phyloP scores from a whole-genome alignment of 768 basidiomycete genomes.

The Trametes maxima region DNA sequence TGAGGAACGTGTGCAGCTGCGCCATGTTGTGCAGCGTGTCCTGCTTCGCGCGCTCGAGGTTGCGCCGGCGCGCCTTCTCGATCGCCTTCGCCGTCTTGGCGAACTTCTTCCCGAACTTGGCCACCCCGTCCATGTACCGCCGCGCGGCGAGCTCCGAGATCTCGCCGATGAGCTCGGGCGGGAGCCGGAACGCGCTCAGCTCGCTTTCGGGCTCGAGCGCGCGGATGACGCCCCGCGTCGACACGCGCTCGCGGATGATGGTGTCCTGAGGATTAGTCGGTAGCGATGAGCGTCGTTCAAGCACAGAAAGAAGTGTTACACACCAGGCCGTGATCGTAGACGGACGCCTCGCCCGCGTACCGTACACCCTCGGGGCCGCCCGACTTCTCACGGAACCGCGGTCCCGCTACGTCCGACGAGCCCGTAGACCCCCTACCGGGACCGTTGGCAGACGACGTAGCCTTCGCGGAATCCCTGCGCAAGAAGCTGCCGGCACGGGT shows the following conservation, averaged over 20 bases:
- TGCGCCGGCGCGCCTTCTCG: constrained; percentile 66
- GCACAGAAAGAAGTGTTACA: constrained; percentile 19
- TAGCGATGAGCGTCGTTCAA: constrained; percentile 33
- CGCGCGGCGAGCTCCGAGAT: constrained; percentile 74
- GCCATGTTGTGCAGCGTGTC: constrained; percentile 60
- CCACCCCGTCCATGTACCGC: constrained; percentile 71
- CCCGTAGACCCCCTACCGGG: constrained; percentile 10
- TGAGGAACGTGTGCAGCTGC: constrained; percentile 45
- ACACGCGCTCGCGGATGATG: constrained; percentile 93
- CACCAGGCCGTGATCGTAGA: constrained; percentile 58
- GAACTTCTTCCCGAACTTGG: constrained; percentile 69
- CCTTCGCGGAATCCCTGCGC: constrained; percentile 1
- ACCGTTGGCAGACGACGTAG: background rate
- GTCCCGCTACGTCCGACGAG: constrained; percentile 26
- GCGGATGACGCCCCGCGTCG: constrained; percentile 79
- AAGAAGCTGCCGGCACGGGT: constrained; percentile 18
- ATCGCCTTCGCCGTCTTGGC: constrained; percentile 54
- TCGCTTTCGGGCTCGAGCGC: constrained; percentile 73
- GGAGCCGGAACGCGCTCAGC: constrained; percentile 65
- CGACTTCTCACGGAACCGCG: constrained; percentile 26
- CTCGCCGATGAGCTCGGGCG: constrained; percentile 66
- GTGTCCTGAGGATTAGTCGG: constrained; percentile 43
- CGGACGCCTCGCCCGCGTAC: constrained; percentile 61
- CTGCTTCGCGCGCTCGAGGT: constrained; percentile 63
- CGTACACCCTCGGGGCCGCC: constrained; percentile 24